These are phyloP conservation scores for Paramecium pentaurelia DNA, from an alignment of 73 alveolate genomes.

Conservation along the genomic window DNA sequence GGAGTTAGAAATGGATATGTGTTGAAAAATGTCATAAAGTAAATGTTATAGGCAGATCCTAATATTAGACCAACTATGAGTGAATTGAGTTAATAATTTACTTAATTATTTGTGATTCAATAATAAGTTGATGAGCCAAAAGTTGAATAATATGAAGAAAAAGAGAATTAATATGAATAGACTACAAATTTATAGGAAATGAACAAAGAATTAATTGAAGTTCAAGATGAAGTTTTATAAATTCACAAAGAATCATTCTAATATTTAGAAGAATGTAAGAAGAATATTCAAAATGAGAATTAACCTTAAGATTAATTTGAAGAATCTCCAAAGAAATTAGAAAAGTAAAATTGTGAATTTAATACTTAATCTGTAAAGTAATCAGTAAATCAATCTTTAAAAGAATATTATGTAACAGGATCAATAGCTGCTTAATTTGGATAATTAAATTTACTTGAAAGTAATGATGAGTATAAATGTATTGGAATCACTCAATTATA, in stretches of 20 bases:
- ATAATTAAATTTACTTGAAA: background rate
- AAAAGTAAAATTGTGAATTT: background rate
- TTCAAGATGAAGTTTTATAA: background rate
- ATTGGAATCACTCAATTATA: background rate
- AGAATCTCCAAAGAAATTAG: background rate
- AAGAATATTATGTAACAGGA: constrained; percentile 33
- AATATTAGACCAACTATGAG: background rate
- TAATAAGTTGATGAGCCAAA: background rate
- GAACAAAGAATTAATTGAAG: background rate
- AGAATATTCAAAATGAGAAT: background rate
- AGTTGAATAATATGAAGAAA: background rate
- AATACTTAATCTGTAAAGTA: background rate
- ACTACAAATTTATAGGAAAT: background rate
- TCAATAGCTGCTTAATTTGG: constrained; percentile 15
- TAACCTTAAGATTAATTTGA: background rate
- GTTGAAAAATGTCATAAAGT: background rate
- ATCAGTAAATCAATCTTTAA: background rate
- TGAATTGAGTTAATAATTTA: background rate
- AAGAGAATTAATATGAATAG: background rate
- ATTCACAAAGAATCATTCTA: background rate
- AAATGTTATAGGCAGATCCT: constrained; percentile 23
- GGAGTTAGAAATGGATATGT: background rate
- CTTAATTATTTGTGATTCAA: background rate
- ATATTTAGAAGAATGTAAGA: background rate
- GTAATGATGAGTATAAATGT: background rate